Evolutionary conservation across 2,329 filamentous ascomycete species (phyloP).

Genomic region (Biscogniauxia mediterranea): DNA sequence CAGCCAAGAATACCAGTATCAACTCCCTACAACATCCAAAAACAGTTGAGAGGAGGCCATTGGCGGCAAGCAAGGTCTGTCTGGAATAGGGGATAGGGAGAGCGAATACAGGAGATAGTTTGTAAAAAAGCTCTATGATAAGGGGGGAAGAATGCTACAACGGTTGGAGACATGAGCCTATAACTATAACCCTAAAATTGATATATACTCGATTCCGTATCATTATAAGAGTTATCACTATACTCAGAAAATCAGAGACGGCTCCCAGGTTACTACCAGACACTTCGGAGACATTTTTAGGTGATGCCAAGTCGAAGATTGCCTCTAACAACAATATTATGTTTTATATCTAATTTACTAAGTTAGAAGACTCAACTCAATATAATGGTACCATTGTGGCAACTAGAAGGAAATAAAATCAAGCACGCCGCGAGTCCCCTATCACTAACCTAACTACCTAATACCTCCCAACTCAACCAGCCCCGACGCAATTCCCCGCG

Average conservation of each 20-base stretch:
- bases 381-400: too few relatives aligned
- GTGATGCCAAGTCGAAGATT: too few relatives aligned
- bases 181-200: neutral
- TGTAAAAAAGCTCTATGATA: too few relatives aligned
- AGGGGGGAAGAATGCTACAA: neutral
- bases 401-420: too few relatives aligned
- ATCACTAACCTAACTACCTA: neutral
- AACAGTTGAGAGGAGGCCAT: neutral
- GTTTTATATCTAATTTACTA: too few relatives aligned
- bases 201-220: neutral
- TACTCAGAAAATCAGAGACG: too few relatives aligned
- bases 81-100: neutral
- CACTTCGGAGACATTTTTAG: too few relatives aligned
- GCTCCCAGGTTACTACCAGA: too few relatives aligned
- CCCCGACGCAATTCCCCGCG: neutral
- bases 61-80: neutral
- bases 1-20: constrained; percentile 1
- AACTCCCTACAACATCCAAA: neutral
- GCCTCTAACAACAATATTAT: too few relatives aligned
- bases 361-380: too few relatives aligned
- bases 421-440: neutral
- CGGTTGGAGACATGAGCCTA: neutral
- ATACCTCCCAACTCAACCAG: neutral
- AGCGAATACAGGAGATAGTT: neutral
- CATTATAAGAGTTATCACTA: neutral